Evolutionary conservation across 441 rosid species (phyloP), one percentile per base, ranked within the genome.

Genomic region (Erodium moschatum): DNA sequence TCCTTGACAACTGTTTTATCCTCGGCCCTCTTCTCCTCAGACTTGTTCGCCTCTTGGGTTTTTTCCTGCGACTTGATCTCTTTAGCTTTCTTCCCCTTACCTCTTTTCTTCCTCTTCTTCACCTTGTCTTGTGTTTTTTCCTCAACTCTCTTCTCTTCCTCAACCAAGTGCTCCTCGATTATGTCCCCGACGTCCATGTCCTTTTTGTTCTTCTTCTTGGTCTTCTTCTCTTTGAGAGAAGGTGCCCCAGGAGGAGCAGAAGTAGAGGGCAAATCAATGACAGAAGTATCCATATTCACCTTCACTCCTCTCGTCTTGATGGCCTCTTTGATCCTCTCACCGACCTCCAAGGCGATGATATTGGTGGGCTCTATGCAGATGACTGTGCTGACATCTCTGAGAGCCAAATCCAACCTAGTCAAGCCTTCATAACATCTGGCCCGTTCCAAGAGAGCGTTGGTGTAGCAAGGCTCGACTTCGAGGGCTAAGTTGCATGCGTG

Each of bases 371-470:
- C 92, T 70, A 76, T 40, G 44, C 81, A 76, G 58, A 85, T 75
- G 73, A 87, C 89, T 42, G 69, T 24, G 74, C 66, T 78, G 48
- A 86, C 84, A 79, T 87, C 92, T 77, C 75, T 79, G 66, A 85
- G 70, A 0, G 92, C 85, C 70, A 83, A 81, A 73, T 87, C 90
- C 11, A 84, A 71, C 77, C 85, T 79, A 74, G 84, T 87, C 85
- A 87, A 78, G 13, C 86, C 85, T 74, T 87, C 88, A 2, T 84
- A 84, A 64, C 92, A 87, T 72, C 90, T 81, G 0, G 92, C 86
- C 73, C 90, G 79, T 78, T 93, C 85, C 74, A 85, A 58, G 69
- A 87, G 75, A 0, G 90, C 85, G 67, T 87, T 85, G 52, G 76
- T 77, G 67, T 80, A 81, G 69, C 81, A 80, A 33, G 90, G 92